These are phyloP conservation scores for Thraustotheca clavata DNA, from an alignment of 352 stramenopile genomes.

Conservation along the genomic window DNA sequence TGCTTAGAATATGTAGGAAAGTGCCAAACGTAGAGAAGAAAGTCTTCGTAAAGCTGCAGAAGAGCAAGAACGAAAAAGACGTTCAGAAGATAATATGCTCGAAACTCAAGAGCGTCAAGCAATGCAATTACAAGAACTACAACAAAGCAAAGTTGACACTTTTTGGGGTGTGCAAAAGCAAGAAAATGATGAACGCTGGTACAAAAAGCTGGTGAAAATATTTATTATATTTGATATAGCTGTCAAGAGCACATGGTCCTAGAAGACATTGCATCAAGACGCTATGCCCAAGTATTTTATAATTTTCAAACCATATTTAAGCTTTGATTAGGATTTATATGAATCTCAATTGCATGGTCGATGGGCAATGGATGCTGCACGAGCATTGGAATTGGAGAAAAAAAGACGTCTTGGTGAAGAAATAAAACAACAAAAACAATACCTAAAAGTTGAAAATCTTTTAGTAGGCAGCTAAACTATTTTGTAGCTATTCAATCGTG, in stretches of 20 bases:
- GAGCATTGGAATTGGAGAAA: not conserved
- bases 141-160: constrained; percentile 18
- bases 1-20: not conserved
- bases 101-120: constrained; percentile 7
- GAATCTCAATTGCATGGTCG: constrained; percentile 7
- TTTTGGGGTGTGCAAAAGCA: constrained; percentile 22
- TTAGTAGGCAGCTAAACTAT: not conserved
- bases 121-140: constrained; percentile 19
- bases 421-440: constrained; percentile 7
- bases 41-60: constrained; percentile 6
- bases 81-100: constrained; percentile 9
- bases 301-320: not conserved
- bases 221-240: not conserved
- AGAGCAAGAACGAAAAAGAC: constrained; percentile 11
- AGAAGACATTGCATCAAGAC: not conserved
- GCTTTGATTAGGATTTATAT: constrained; percentile 4
- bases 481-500: constrained; percentile 5
- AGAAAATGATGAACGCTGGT: constrained; percentile 20
- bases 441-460: not conserved
- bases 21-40: not conserved
- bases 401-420: not conserved
- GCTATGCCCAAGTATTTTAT: not conserved
- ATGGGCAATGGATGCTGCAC: constrained; percentile 10
- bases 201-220: not conserved
- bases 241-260: constrained; percentile 7